A percentile compares a stretch with the other conserved stretches of the same genome.
phyloP scores from a whole-genome alignment of 805 yeast species.

The Debaryomyces castellii region DNA sequence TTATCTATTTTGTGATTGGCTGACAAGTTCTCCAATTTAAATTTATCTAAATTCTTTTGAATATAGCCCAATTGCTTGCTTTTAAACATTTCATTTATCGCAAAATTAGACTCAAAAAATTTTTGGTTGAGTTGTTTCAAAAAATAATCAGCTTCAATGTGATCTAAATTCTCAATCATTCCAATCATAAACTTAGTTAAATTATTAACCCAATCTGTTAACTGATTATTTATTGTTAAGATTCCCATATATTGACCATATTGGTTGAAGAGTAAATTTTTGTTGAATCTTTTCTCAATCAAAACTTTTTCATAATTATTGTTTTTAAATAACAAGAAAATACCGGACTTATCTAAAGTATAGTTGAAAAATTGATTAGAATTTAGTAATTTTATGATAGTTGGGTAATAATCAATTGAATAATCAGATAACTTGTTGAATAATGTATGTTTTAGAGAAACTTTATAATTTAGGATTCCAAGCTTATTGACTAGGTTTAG shows the following conservation, averaged over 20 bases:
- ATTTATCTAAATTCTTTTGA: not conserved
- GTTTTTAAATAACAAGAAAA: constrained; percentile 6
- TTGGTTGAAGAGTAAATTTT: constrained; percentile 11
- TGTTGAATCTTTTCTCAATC: constrained; percentile 6
- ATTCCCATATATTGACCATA: constrained; percentile 19
- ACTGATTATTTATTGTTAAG: constrained; percentile 6
- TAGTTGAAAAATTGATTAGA: constrained; percentile 9
- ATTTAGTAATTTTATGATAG: constrained; percentile 7
- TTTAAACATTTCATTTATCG: not conserved
- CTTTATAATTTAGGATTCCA: constrained; percentile 6
- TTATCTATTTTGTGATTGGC: constrained; percentile 1
- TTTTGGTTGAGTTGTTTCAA: constrained; percentile 5
- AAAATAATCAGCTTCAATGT: constrained; percentile 10
- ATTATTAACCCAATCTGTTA: constrained; percentile 9
- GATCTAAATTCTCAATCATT: constrained; percentile 10
- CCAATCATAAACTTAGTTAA: constrained; percentile 7
- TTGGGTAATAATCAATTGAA: constrained; percentile 3
- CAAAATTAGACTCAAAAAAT: constrained; percentile 2
- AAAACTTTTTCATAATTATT: constrained; percentile 4
- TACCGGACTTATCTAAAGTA: constrained; percentile 12
- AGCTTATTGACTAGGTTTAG: not conserved
- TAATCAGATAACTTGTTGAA: not conserved
- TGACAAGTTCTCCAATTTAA: not conserved
- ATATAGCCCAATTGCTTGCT: not conserved
- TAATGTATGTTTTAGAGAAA: constrained; percentile 3